A percentile compares a stretch with the other conserved stretches of the same genome.
Conservation (phyloP, 208 protist genomes). For the Herpetomonas tarakana region DNA sequence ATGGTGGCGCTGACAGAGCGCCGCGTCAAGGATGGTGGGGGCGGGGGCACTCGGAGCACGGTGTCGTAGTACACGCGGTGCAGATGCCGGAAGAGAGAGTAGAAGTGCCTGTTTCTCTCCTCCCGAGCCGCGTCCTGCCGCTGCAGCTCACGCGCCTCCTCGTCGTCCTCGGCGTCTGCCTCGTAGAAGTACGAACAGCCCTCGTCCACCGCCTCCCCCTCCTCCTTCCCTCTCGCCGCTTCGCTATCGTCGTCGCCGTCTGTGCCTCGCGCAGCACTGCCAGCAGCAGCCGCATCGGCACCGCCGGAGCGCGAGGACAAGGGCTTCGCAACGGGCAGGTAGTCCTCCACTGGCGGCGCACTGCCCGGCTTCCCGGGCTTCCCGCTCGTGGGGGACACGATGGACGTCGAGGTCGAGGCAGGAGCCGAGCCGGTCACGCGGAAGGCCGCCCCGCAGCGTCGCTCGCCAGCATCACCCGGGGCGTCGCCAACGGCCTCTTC, state of each 20-base stretch:
- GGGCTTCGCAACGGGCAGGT: not conserved
- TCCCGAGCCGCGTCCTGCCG: constrained; percentile 21
- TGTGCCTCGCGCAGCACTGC: not conserved
- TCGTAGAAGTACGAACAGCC: constrained; percentile 44
- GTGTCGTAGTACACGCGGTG: constrained; percentile 33
- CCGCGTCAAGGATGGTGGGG: not conserved
- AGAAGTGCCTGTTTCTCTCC: constrained; percentile 34
- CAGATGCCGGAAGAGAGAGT: constrained; percentile 49
- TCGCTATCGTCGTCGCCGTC: not conserved
- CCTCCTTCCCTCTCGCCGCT: not conserved
- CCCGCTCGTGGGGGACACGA: too few species aligned
- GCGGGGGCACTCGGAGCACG: constrained; percentile 12
- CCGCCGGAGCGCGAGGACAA: not conserved
- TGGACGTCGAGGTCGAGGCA: too few species aligned
- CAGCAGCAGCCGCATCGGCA: too few species aligned
- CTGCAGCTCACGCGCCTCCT: not conserved
- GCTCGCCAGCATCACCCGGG: not conserved
- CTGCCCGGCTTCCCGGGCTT: too few species aligned
- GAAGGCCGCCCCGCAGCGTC: too few species aligned
- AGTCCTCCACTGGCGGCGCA: not conserved
- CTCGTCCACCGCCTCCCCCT: constrained; percentile 16
- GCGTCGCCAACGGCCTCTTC: not conserved
- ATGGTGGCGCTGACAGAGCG: too few species aligned
- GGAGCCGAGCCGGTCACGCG: too few species aligned
- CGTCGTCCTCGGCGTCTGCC: constrained; percentile 3